Base-by-base conservation (phyloP, 139 green algal genomes). In the Chlamydomonas sp. region DNA sequence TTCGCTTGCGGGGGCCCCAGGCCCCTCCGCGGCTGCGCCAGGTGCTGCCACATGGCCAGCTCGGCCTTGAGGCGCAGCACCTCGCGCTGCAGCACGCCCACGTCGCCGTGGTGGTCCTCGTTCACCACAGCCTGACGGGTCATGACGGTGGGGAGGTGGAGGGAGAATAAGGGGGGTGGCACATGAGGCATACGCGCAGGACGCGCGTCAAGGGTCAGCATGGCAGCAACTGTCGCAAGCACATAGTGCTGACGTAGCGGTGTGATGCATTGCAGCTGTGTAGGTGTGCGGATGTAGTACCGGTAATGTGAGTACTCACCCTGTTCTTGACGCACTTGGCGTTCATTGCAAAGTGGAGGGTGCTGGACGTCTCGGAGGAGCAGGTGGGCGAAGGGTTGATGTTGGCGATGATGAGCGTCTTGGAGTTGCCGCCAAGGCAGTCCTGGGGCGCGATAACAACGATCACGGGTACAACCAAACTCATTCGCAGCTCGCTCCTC, bases 401-500 rank as follows among this genome's bases (percentile, higher is more conserved):
- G 83, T 97, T 97, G 80, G 97, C 97, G 59, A 99, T 94, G 90
- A 99, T 97, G 20, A 96, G 91, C 3, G 97, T 99, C 91, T 99
- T 99, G 63, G 97, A 94, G 85, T 99, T 99, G 74, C 97, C 97
- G 18, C 97, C 97, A 59, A 99, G 89, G 2, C 93, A 97, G 79
- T 99, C 97, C 95, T 98, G 90, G 1, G 2, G 2, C 10, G 17
- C 63, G 60, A 84, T 68, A 2, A 31, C 20, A 10, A 49, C 31
- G 31, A 49, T 49, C 31, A 49, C 31, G 31, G 31, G 31, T 49
- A 49, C 31, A 49, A 49, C 31, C 31, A 49, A 49, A 0, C 31
- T 49, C 31, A 49, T 49, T 49, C 31, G 31, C 31, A 49, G 31
- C 31, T 49, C 31, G 31, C 31, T 49, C 31, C 31, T 49, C 31